phyloP scores from a whole-genome alignment of 345 rosid species.

The Heritiera fomes region DNA sequence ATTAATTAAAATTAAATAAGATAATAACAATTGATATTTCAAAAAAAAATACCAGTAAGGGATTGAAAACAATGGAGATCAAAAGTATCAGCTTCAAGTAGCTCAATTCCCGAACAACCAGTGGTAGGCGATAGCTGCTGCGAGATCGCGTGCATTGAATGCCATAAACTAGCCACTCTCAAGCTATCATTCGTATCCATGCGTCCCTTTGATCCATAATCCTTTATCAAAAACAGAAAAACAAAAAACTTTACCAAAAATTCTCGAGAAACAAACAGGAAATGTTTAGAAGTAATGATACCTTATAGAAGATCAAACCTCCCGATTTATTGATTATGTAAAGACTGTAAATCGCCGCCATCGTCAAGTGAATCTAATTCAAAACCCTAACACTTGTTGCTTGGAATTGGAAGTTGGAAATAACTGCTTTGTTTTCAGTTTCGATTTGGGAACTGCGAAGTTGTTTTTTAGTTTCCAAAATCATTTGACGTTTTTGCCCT shows the following conservation, averaged over 20 bases:
- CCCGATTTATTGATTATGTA: constrained; percentile 91
- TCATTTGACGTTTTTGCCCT: not conserved
- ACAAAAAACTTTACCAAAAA: not conserved
- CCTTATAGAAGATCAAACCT: constrained; percentile 86
- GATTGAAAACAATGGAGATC: constrained; percentile 97
- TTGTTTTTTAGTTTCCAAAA: not conserved
- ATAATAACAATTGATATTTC: not conserved
- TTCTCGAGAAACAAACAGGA: constrained; percentile 17
- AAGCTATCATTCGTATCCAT: constrained; percentile 99
- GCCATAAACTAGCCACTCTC: constrained; percentile 99
- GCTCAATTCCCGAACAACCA: constrained; percentile 93
- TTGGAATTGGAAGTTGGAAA: not conserved
- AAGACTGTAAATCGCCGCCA: constrained; percentile 84
- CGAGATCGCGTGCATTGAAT: constrained; percentile 99
- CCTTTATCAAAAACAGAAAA: constrained; percentile 39
- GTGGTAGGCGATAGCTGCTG: constrained; percentile 90
- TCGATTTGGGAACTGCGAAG: not conserved
- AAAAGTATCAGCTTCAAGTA: constrained; percentile 91
- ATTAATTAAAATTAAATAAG: not conserved
- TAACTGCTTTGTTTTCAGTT: not conserved
- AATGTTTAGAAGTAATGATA: constrained; percentile 21
- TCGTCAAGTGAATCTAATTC: constrained; percentile 16
- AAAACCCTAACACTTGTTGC: constrained; percentile 21
- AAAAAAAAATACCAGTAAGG: constrained; percentile 60
- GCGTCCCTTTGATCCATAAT: constrained; percentile 87